Evolutionary conservation across 2,329 filamentous ascomycete species (phyloP).

Genomic region (Epichloe hybrida): DNA sequence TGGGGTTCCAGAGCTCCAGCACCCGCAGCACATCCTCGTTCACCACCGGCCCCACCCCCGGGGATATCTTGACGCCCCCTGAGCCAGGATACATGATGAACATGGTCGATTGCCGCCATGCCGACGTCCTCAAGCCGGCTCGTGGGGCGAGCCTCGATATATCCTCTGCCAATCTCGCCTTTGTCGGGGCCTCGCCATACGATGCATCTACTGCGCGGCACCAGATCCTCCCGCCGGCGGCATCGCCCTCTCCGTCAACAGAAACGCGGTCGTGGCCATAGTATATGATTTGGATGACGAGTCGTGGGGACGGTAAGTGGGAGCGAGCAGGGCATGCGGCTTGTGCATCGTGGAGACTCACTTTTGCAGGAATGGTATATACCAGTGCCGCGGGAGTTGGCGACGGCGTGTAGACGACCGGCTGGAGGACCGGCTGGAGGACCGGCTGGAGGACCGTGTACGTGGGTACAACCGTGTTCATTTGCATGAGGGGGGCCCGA

Average conservation of each 20-base stretch:
- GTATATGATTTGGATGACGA: constrained; percentile 3
- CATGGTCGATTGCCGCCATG: not conserved
- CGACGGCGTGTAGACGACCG: not conserved
- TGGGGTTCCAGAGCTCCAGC: not conserved
- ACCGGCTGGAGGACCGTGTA: not conserved
- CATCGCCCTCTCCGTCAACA: no score
- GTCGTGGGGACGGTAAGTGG: not conserved
- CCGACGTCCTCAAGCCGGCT: not conserved
- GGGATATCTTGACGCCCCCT: not conserved
- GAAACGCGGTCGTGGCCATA: not conserved
- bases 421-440: not conserved
- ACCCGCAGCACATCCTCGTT: not conserved
- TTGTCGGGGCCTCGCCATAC: not conserved
- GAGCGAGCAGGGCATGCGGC: not conserved
- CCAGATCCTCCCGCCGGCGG: not conserved
- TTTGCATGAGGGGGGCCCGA: not conserved
- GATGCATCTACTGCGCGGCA: not conserved
- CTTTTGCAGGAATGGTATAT: not conserved
- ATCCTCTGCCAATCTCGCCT: not conserved
- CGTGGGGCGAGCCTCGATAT: not conserved
- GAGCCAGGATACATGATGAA: not conserved
- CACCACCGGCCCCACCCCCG: not conserved
- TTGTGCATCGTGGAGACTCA: not conserved
- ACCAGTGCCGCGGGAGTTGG: not conserved
- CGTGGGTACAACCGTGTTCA: not conserved